Evolutionary conservation across 495 filamentous ascomycete genomes (phyloP).

Genomic region (Aspergillus conjunctus): DNA sequence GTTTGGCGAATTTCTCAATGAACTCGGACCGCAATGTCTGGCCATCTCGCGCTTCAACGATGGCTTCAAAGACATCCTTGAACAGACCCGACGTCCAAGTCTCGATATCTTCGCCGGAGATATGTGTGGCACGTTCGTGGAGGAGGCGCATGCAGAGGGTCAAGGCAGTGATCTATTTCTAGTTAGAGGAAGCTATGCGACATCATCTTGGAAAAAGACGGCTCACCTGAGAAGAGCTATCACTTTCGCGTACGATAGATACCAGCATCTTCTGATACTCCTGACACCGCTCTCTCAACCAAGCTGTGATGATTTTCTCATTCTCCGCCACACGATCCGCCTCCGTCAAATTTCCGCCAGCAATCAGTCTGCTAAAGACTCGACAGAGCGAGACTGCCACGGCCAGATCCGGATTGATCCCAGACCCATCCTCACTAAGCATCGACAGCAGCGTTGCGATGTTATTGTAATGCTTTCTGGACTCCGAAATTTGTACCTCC

Average conservation of each 20-base stretch:
- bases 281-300: slow-evolving; percentile 73
- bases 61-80: slow-evolving; percentile 56
- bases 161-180: slow-evolving; percentile 59
- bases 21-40: slow-evolving; percentile 68
- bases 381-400: slow-evolving; percentile 83
- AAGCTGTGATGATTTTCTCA: slow-evolving; percentile 71
- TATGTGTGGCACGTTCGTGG: slow-evolving; percentile 70
- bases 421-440: slow-evolving; percentile 50
- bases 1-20: slow-evolving; percentile 70
- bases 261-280: slow-evolving; percentile 66
- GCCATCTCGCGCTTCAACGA: slow-evolving; percentile 60
- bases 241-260: slow-evolving; percentile 54
- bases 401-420: slow-evolving; percentile 51
- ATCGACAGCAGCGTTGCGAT: slow-evolving; percentile 72
- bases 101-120: slow-evolving; percentile 59
- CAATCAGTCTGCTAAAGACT: slow-evolving; percentile 83
- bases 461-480: slow-evolving; percentile 89
- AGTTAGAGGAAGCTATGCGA: slow-evolving; percentile 25
- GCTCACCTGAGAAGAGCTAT: slow-evolving; percentile 47
- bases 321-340: slow-evolving; percentile 64
- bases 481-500: slow-evolving; percentile 78
- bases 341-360: slow-evolving; percentile 68
- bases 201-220: background rate
- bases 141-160: slow-evolving; percentile 80
- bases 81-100: slow-evolving; percentile 68